phyloP scores from a whole-genome alignment of 441 rosid species.

The Arabidopsis lyrata region DNA sequence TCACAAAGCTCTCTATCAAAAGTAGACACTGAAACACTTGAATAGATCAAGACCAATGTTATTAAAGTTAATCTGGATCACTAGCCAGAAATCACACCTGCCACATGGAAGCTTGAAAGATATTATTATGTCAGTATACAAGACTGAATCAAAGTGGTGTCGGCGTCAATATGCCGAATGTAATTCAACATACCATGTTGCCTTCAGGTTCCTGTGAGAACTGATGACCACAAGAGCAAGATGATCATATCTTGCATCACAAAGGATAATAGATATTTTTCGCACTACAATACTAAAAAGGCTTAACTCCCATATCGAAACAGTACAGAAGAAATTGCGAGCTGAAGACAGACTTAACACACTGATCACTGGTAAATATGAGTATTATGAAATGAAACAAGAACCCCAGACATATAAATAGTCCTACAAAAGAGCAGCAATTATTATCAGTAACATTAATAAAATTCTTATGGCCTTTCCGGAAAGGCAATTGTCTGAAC shows the following conservation, averaged over 20 bases:
- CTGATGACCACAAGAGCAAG: background rate
- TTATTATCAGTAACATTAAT: slow-evolving; percentile 43
- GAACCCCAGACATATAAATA: slow-evolving; percentile 48
- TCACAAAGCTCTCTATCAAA: background rate
- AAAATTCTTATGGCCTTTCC: slow-evolving; percentile 45
- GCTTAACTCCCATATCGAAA: slow-evolving; percentile 5
- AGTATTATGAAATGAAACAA: slow-evolving; percentile 38
- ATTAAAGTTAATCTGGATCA: background rate
- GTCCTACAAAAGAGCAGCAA: slow-evolving; percentile 57
- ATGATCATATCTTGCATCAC: slow-evolving; percentile 17
- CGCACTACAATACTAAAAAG: slow-evolving; percentile 12
- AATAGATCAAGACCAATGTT: background rate
- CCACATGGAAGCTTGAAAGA: slow-evolving; percentile 13
- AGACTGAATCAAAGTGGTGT: background rate
- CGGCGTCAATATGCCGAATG: background rate
- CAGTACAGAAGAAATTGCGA: slow-evolving; percentile 22
- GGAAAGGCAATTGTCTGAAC: slow-evolving; percentile 35
- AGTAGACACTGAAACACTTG: too few species aligned
- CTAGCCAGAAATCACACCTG: slow-evolving; percentile 9
- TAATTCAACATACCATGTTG: slow-evolving; percentile 5
- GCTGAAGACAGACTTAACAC: slow-evolving; percentile 38
- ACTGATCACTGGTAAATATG: slow-evolving; percentile 26
- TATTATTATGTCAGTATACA: background rate
- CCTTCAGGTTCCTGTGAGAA: background rate
- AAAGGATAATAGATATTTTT: slow-evolving; percentile 1